Evolutionary conservation across 441 rosid species (phyloP).

Genomic region (Populus hybrid): DNA sequence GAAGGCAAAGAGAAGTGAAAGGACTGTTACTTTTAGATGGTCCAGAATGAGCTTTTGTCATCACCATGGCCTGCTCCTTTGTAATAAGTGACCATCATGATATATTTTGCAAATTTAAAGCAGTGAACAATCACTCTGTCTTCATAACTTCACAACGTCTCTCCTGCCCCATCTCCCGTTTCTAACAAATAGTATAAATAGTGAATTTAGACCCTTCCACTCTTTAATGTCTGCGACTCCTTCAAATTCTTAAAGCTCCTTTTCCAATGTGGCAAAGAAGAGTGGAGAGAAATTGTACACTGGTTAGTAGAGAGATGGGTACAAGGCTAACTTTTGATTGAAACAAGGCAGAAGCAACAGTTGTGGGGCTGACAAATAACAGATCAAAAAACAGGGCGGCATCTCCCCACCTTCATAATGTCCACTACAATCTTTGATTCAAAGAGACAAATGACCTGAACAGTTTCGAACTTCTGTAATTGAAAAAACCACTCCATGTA

Average conservation of each 20-base stretch:
- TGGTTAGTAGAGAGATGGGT: not conserved
- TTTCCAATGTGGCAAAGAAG: not conserved
- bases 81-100: not conserved
- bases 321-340: not conserved
- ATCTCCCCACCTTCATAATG: not conserved
- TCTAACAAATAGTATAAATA: not conserved
- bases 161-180: not conserved
- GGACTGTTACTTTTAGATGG: constrained; percentile 10
- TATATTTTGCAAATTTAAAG: constrained; percentile 3
- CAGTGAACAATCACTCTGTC: not conserved
- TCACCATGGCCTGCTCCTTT: not conserved
- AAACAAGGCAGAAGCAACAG: not conserved
- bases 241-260: not conserved
- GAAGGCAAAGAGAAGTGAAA: constrained; percentile 15
- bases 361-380: not conserved
- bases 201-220: not conserved
- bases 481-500: not conserved
- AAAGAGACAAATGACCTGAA: not conserved
- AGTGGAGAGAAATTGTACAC: not conserved
- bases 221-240: not conserved
- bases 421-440: not conserved
- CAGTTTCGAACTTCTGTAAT: not conserved
- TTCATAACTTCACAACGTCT: not conserved
- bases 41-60: constrained; percentile 3
- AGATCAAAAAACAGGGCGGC: not conserved